Conservation (phyloP, 192 early-diverging fungal genomes). For the Entomortierella chlamydospora region DNA sequence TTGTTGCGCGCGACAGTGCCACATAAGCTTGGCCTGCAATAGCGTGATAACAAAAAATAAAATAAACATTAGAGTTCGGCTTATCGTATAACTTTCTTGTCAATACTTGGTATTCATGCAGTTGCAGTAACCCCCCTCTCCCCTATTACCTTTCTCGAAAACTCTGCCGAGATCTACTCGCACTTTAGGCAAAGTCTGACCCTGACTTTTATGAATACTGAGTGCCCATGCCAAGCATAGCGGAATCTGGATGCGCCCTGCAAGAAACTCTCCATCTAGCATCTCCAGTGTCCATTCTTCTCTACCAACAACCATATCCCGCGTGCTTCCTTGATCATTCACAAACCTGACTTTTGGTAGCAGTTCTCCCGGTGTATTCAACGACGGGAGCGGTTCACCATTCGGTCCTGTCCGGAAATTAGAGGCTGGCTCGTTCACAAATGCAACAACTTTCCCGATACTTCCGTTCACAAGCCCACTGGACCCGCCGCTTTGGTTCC, state of each 20-base stretch:
- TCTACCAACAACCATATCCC: constrained; percentile 27
- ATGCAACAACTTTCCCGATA: constrained; percentile 70
- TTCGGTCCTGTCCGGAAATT: constrained; percentile 5
- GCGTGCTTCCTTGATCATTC: not conserved
- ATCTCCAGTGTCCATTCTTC: constrained; percentile 44
- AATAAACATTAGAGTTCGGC: no score
- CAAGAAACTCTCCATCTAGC: constrained; percentile 10
- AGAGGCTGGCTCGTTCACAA: constrained; percentile 16
- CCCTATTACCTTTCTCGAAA: constrained; percentile 83
- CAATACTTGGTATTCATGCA: no score
- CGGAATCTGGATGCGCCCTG: constrained; percentile 64
- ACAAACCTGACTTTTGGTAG: constrained; percentile 27
- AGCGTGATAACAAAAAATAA: no score
- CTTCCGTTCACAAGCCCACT: constrained; percentile 82
- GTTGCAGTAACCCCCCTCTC: no score
- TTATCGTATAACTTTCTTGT: no score
- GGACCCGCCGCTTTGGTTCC: constrained; percentile 61
- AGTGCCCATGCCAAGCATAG: constrained; percentile 86
- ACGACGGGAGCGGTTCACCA: constrained; percentile 5
- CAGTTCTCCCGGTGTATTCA: constrained; percentile 23
- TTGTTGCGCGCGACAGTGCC: constrained; percentile 81
- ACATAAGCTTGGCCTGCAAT: constrained; percentile 82
- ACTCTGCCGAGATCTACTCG: constrained; percentile 81
- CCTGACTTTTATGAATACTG: constrained; percentile 90
- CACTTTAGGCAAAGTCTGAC: constrained; percentile 83